Base-by-base conservation (phyloP, 257 asterid species). In the Scutellaria galericulata region DNA sequence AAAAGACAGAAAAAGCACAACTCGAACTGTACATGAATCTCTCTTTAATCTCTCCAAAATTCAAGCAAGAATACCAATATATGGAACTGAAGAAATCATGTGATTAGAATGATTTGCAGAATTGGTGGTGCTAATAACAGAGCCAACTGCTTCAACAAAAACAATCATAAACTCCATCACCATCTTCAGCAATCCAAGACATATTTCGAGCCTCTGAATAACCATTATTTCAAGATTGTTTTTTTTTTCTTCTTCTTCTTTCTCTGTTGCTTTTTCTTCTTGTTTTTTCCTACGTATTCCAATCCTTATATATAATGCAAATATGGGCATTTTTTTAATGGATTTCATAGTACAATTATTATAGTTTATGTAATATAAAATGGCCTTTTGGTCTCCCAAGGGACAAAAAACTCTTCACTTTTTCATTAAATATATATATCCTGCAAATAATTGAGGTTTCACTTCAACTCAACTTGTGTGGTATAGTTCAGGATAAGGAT, bases 1-100 rank as follows among this genome's bases (percentile, higher is more conserved):
- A 53, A 31, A 1, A 2, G 11, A 57, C 35, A 13, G 3, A 2
- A 9, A 58, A 12, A 0, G 47, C n/a, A 62, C 42, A 64, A 62
- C 44, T 12, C 40, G 18, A 64, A 56, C 74, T 68, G 39, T 39
- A 68, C 72, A 64, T 4, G 31, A 54, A 52, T 58, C 22, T 41
- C 47, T 56, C 50, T 64, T 65, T 39, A 18, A 20, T 20, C 15
- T 15, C 5, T 27, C 27, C 2, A 58, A 71, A 70, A 69, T 2
- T 76, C 60, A 90, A 15, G 89, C 83, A 57, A 90, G 84, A 85
- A 90, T 67, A 42, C 96, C 93, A 3, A 87, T 53, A 57, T 84
- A 90, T 0, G 89, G 83, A 20, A 64, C 75, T 4, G 82, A 71
- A 79, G 82, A 71, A 79, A 78, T 37, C 0, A 56, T 69, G 20